These are phyloP conservation scores for Eucalyptus paniculata DNA, from an alignment of 345 rosid genomes.

Conservation along the genomic window DNA sequence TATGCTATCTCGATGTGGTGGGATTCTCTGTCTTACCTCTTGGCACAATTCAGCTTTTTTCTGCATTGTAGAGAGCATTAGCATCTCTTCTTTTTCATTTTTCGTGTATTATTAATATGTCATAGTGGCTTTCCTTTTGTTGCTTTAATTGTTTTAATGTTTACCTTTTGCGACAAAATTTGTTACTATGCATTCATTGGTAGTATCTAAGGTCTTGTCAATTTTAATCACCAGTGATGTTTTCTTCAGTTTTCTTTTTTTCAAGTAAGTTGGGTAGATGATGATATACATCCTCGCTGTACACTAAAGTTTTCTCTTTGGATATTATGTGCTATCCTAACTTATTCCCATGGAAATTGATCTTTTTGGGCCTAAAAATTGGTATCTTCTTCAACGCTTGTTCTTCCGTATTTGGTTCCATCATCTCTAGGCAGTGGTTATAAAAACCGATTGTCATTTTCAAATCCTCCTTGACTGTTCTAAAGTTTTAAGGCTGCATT, in stretches of 20 bases:
- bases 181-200: neutral
- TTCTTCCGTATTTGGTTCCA: neutral
- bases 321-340: neutral
- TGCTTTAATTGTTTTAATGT: neutral
- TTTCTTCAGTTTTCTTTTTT: neutral
- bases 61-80: neutral
- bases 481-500: neutral
- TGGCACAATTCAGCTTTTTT: neutral
- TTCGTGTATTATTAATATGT: neutral
- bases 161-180: neutral
- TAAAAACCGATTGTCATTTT: neutral
- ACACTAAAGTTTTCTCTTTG: neutral
- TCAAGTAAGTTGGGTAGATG: neutral
- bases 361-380: neutral
- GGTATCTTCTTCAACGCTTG: neutral
- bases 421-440: neutral
- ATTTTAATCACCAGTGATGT: neutral
- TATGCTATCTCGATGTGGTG: conserved; percentile 47
- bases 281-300: neutral
- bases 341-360: neutral
- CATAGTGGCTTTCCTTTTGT: neutral
- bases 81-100: neutral
- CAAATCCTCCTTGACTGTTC: neutral
- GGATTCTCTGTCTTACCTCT: neutral
- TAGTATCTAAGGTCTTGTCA: neutral